Conservation (phyloP, 192 early-diverging fungal species). For the Backusella luteola region DNA sequence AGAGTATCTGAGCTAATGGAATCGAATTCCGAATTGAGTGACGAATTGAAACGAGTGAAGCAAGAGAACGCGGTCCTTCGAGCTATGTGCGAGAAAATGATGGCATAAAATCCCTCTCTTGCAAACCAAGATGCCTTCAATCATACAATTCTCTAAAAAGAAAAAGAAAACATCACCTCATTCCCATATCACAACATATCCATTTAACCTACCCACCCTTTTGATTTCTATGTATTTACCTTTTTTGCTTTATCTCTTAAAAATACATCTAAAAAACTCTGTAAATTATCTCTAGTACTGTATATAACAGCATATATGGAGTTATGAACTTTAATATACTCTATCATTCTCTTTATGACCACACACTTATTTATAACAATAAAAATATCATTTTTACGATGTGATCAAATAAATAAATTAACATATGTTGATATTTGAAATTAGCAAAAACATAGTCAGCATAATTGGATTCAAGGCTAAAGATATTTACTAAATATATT, state of each 20-base stretch:
- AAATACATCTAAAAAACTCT: neutral
- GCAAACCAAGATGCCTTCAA: neutral
- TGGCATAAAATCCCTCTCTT: neutral
- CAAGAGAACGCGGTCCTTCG: neutral
- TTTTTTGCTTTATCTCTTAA: neutral
- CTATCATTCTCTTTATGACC: neutral
- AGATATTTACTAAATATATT: neutral
- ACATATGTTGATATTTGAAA: neutral
- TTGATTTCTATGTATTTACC: neutral
- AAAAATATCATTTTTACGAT: neutral
- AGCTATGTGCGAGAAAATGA: neutral
- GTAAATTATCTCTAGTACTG: neutral
- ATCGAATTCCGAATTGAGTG: neutral
- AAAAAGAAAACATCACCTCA: neutral
- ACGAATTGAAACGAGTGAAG: conserved; percentile 1
- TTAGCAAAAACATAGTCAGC: neutral
- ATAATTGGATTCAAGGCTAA: neutral
- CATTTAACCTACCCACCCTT: neutral
- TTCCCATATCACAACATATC: neutral
- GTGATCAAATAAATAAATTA: neutral
- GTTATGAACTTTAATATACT: neutral
- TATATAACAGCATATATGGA: conserved; percentile 1
- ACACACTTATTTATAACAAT: neutral
- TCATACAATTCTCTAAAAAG: neutral
- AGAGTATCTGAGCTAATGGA: neutral